phyloP scores from a whole-genome alignment of 345 rosid species.

The Triadica sebifera region DNA sequence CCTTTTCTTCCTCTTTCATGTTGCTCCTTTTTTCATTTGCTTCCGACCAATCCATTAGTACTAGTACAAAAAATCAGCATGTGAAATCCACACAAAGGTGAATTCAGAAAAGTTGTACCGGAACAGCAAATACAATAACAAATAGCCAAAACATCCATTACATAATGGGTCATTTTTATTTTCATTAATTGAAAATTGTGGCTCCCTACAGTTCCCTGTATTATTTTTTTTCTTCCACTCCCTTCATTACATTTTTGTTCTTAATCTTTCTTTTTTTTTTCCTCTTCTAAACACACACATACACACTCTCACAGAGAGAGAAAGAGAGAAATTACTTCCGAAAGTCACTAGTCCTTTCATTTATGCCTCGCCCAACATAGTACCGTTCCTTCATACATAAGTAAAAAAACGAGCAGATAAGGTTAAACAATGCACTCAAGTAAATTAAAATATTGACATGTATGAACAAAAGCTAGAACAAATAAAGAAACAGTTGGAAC shows the following conservation, averaged over 20 bases:
- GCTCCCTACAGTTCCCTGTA: background rate
- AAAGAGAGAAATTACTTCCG: conserved; percentile 54
- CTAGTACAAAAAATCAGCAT: background rate
- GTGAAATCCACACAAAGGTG: background rate
- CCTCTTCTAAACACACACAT: background rate
- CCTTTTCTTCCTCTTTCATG: background rate
- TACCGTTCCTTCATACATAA: conserved; percentile 66
- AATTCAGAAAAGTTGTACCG: background rate
- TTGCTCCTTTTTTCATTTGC: background rate
- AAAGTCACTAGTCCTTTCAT: conserved; percentile 84
- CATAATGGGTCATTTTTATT: background rate
- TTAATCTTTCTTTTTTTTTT: background rate
- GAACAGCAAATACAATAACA: background rate
- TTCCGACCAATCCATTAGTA: background rate
- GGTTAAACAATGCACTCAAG: background rate
- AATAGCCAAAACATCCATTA: background rate
- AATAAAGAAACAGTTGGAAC: conserved; percentile 1
- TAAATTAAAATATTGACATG: background rate
- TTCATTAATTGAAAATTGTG: background rate
- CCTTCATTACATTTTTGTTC: background rate
- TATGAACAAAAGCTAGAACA: background rate
- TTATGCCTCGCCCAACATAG: conserved; percentile 97
- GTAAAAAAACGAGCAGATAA: conserved; percentile 17
- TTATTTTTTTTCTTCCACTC: background rate
- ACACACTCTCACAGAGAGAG: background rate